Conservation (phyloP, 768 basidiomycete species). For the Leccinum aurantiacum region DNA sequence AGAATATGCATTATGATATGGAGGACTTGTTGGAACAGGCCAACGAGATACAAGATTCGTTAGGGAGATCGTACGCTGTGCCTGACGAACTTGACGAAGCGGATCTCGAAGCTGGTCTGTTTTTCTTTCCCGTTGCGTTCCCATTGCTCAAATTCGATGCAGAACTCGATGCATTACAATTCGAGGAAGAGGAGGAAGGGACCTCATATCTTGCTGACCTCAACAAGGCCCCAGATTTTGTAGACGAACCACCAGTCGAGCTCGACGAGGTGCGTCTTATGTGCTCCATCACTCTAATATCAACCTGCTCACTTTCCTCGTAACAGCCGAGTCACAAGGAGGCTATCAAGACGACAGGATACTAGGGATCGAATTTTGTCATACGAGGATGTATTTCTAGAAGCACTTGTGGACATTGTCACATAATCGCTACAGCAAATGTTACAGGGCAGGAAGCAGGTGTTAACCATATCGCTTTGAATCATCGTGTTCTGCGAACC, state of each 20-base stretch:
- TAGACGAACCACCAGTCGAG: slow-evolving; percentile 85
- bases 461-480: slow-evolving; percentile 64
- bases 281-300: not conserved
- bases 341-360: slow-evolving; percentile 55
- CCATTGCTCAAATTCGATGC: slow-evolving; percentile 8
- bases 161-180: slow-evolving; percentile 94
- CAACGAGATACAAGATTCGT: slow-evolving; percentile 94
- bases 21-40: slow-evolving; percentile 95
- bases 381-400: slow-evolving; percentile 18
- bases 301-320: slow-evolving; percentile 2
- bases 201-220: slow-evolving; percentile 85
- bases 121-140: not conserved
- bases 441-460: not conserved
- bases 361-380: slow-evolving; percentile 3
- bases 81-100: slow-evolving; percentile 98
- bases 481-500: slow-evolving; percentile 65
- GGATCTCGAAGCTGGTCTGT: slow-evolving; percentile 90
- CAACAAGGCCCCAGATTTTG: slow-evolving; percentile 87
- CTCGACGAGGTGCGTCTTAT: slow-evolving; percentile 50
- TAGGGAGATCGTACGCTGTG: slow-evolving; percentile 91
- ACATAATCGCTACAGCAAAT: not conserved
- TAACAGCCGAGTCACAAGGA: slow-evolving; percentile 48
- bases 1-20: slow-evolving; percentile 98
- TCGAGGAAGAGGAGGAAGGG: slow-evolving; percentile 91
- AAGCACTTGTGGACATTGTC: not conserved